Base-by-base conservation (phyloP, 441 rosid species). In the Erysimum cheiri region DNA sequence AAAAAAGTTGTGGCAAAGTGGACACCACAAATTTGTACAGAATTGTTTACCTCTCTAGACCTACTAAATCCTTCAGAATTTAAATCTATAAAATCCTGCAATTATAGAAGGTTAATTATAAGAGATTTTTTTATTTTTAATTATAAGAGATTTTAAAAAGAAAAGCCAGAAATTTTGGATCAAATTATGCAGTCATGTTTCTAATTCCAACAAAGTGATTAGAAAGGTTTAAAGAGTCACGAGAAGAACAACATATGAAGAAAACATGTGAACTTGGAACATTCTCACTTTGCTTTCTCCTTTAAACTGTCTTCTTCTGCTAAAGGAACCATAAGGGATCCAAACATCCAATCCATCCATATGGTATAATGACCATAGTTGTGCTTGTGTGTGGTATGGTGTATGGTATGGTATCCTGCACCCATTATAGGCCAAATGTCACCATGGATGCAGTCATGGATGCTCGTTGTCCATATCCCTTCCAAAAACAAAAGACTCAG, bases 371-470 rank as follows among this genome's bases (percentile, higher is more conserved):
- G 90, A 12, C 98, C 98, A 68, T 90, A 93, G 67, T 89, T 90
- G 57, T 93, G 94, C 5, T 86, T 89, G 67, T 93, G 87, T 14
- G 96, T 90, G 1, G 91, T 87, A 65, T 91, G 98, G 69, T 93
- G 97, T 72, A 93, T 86, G 19, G 96, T 93, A 80, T 91, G 98
- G 80, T 89, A 88, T 43, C 92, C 94, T 31, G 96, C 97, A 15
- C 96, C 97, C 96, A 92, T 88, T 33, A 87, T 67, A 26, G 90
- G 96, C 98, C 97, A 90, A 8, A 86, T 17, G 41, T 85, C 85
- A 26, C 66, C 83, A 41, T 93, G 87, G 60, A 93, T 90, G 77
- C 93, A 87, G 24, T 90, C 98, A 33, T 91, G 97, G 58, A 91
- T 91, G 69, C 82, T 91, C 0, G 88, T 81, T 0, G 94, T 85